Evolutionary conservation across 2,329 filamentous ascomycete genomes (phyloP).

Genomic region (Fusarium avenaceum): DNA sequence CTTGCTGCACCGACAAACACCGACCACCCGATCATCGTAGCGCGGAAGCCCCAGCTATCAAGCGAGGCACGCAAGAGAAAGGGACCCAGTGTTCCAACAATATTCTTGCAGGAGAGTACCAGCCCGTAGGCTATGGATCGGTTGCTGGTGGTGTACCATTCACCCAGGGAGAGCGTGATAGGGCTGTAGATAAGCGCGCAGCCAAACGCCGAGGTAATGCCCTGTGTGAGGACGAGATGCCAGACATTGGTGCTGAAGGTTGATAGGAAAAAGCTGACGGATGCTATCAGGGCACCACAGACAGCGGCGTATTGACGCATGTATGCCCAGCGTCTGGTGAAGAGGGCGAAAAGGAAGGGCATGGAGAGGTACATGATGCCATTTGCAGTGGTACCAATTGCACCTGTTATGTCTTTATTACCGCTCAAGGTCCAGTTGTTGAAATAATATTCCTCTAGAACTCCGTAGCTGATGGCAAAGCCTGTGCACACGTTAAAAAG

Average conservation of each 20-base stretch:
- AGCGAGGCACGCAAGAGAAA: background rate
- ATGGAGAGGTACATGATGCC: constrained; percentile 14
- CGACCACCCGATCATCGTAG: background rate
- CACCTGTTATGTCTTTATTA: constrained; percentile 3
- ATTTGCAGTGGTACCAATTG: constrained; percentile 2
- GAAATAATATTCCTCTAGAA: constrained; percentile 9
- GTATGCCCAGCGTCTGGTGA: constrained; percentile 11
- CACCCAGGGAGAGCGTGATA: background rate
- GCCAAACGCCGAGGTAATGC: background rate
- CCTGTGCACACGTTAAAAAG: background rate
- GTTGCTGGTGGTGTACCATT: constrained; percentile 4
- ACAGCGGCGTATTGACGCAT: background rate
- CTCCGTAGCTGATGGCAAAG: constrained; percentile 7
- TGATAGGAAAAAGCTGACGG: constrained; percentile 2
- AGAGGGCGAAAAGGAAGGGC: constrained; percentile 8
- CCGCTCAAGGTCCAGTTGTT: constrained; percentile 2
- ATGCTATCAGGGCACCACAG: constrained; percentile 2
- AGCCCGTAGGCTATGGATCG: background rate
- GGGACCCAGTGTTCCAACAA: background rate
- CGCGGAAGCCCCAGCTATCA: background rate
- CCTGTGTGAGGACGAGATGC: constrained; percentile 1
- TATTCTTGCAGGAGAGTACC: constrained; percentile 8
- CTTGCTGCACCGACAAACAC: background rate
- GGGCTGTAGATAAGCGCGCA: constrained; percentile 4
- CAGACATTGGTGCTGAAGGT: constrained; percentile 5